A percentile compares a stretch with the other conserved stretches of the same genome.
phyloP scores from a whole-genome alignment of 2,329 filamentous ascomycete species.

The Verticillium alfalfae region DNA sequence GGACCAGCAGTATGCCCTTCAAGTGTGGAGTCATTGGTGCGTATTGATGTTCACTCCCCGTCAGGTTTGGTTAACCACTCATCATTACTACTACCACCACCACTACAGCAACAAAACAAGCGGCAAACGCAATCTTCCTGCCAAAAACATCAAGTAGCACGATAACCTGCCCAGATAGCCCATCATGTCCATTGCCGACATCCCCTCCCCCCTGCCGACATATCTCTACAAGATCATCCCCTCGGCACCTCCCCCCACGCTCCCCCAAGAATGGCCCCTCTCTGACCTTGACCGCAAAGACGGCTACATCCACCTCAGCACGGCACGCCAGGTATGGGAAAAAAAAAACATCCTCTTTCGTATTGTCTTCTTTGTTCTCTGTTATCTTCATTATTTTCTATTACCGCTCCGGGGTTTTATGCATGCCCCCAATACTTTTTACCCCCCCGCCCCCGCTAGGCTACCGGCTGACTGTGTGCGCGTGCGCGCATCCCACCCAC shows the following conservation, averaged over 20 bases:
- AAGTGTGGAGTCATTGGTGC: neutral
- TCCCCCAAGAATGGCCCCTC: constrained; percentile 49
- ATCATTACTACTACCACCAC: neutral
- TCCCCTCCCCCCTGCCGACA: constrained; percentile 24
- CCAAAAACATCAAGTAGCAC: neutral
- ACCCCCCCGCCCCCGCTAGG: too few relatives aligned
- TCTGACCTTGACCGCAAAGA: constrained; percentile 55
- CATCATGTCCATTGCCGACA: neutral
- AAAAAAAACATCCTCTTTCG: constrained; percentile 8
- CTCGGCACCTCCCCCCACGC: constrained; percentile 41
- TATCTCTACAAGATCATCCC: constrained; percentile 59
- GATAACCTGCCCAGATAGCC: neutral
- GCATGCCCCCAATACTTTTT: neutral
- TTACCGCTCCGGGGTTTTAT: neutral
- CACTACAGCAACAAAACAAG: too few relatives aligned
- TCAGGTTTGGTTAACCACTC: neutral
- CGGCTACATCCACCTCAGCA: constrained; percentile 58
- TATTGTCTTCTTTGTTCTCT: neutral
- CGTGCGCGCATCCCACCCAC: too few relatives aligned
- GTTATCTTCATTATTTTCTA: neutral
- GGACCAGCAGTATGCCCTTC: neutral
- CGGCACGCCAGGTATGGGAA: constrained; percentile 40
- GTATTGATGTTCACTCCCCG: neutral
- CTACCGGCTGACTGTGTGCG: too few relatives aligned
- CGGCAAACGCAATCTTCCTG: neutral